phyloP scores from a whole-genome alignment of 78 protist species.

The Dictyostelium intermedium region DNA sequence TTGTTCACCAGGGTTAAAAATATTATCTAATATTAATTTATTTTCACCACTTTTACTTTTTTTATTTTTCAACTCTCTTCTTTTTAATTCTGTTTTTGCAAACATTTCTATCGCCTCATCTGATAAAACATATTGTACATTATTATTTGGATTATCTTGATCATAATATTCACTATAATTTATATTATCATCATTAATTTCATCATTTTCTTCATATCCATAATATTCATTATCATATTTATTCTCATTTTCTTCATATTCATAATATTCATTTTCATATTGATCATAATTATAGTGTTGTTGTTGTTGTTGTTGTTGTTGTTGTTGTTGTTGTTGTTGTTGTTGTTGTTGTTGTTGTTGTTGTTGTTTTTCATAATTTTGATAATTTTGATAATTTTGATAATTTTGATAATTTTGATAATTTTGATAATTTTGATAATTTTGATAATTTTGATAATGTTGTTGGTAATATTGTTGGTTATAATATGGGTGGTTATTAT shows the following conservation, averaged over 20 bases:
- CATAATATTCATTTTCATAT: neutral
- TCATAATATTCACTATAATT: slow-evolving; percentile 2
- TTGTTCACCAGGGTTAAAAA: slow-evolving; percentile 3
- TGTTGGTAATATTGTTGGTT: neutral
- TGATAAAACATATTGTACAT: slow-evolving; percentile 35
- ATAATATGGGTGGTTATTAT: neutral
- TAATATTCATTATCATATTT: neutral
- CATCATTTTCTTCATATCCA: neutral
- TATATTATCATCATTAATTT: neutral
- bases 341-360: neutral
- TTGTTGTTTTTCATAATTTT: neutral
- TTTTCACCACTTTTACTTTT: neutral
- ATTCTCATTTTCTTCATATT: neutral
- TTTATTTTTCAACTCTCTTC: slow-evolving; percentile 18
- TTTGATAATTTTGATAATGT: neutral
- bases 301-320: neutral
- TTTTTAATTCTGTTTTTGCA: slow-evolving; percentile 58
- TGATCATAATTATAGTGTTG: neutral
- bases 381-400: no score
- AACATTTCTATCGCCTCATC: slow-evolving; percentile 51
- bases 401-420: neutral
- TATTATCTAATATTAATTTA: neutral
- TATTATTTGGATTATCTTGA: neutral
- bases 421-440: neutral
- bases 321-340: neutral